Evolutionary conservation across 805 yeast species (phyloP).

Genomic region (Saturnispora diversa): DNA sequence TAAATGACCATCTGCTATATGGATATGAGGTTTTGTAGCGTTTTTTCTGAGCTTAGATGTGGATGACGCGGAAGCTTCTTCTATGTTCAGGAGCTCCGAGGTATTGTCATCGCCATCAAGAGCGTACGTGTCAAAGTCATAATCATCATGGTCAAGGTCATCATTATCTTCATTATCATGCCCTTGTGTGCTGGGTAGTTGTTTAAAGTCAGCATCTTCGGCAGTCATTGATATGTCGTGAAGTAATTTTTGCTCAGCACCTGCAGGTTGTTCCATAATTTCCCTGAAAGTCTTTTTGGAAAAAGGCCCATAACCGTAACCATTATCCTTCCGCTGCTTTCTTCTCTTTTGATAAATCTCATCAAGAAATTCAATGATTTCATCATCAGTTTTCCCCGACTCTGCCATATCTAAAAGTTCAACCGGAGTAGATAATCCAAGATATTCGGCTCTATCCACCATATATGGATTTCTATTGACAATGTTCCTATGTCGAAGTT

Average conservation of each 20-base stretch:
- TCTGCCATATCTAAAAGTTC: slow-evolving; percentile 26
- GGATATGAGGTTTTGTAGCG: no score
- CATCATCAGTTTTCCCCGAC: slow-evolving; percentile 23
- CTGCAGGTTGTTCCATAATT: slow-evolving; percentile 15
- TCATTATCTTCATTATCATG: slow-evolving; percentile 11
- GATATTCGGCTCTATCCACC: slow-evolving; percentile 28
- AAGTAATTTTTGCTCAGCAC: background rate
- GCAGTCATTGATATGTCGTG: background rate
- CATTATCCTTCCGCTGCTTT: slow-evolving; percentile 20
- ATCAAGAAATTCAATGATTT: slow-evolving; percentile 25
- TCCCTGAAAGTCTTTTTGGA: slow-evolving; percentile 20
- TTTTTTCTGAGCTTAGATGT: no score
- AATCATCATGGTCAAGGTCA: slow-evolving; percentile 6
- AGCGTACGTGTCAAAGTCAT: background rate
- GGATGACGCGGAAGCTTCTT: no score
- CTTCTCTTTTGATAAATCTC: slow-evolving; percentile 20
- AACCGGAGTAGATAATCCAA: slow-evolving; percentile 27
- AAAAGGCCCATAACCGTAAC: slow-evolving; percentile 27
- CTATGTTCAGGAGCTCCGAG: no score
- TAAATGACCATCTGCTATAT: no score
- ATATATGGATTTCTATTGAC: slow-evolving; percentile 25
- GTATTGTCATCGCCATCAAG: no score
- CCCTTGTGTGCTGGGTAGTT: background rate
- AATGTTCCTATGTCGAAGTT: slow-evolving; percentile 13
- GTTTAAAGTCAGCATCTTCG: slow-evolving; percentile 10